Evolutionary conservation across 169 alveolate genomes (phyloP).

Genomic region (Cardiosporidium cionae): DNA sequence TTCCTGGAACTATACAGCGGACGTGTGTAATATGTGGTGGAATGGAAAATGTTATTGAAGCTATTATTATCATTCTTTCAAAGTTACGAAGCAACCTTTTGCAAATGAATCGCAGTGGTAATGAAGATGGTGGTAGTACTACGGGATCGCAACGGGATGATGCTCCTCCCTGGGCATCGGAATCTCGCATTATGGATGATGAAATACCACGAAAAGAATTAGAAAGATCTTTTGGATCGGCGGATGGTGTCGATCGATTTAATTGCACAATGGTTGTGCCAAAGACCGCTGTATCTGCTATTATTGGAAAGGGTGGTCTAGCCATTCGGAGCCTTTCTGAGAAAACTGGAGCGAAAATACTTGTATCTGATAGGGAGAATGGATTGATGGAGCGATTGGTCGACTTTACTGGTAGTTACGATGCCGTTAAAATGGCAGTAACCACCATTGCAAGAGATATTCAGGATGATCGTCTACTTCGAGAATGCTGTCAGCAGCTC

Average conservation of each 20-base stretch:
- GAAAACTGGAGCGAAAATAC: slow-evolving; percentile 3
- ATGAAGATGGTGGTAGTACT: too few relatives aligned
- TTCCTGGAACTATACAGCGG: slow-evolving; percentile 15
- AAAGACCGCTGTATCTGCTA: slow-evolving; percentile 16
- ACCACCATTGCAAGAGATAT: neutral
- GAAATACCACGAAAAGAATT: too few relatives aligned
- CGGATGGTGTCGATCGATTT: neutral
- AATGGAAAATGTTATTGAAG: slow-evolving; percentile 15
- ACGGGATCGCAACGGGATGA: too few relatives aligned
- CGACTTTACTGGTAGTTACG: slow-evolving; percentile 3
- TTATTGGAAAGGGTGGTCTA: slow-evolving; percentile 35
- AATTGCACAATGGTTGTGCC: slow-evolving; percentile 13
- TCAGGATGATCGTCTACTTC: slow-evolving; percentile 13
- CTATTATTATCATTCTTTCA: neutral
- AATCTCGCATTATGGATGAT: too few relatives aligned
- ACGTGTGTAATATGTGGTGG: slow-evolving; percentile 11
- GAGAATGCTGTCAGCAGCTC: neutral
- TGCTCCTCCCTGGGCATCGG: too few relatives aligned
- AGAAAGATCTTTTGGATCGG: too few relatives aligned
- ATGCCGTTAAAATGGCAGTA: slow-evolving; percentile 5
- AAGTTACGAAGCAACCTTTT: too few relatives aligned
- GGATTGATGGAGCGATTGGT: slow-evolving; percentile 18
- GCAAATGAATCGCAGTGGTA: too few relatives aligned
- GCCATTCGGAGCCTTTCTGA: slow-evolving; percentile 10
- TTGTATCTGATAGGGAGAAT: slow-evolving; percentile 19